Percentiles rank a stretch among this genome's conserved stretches.
These are phyloP conservation scores for Mycena galopus DNA, from an alignment of 768 basidiomycete genomes.

Conservation along the genomic window DNA sequence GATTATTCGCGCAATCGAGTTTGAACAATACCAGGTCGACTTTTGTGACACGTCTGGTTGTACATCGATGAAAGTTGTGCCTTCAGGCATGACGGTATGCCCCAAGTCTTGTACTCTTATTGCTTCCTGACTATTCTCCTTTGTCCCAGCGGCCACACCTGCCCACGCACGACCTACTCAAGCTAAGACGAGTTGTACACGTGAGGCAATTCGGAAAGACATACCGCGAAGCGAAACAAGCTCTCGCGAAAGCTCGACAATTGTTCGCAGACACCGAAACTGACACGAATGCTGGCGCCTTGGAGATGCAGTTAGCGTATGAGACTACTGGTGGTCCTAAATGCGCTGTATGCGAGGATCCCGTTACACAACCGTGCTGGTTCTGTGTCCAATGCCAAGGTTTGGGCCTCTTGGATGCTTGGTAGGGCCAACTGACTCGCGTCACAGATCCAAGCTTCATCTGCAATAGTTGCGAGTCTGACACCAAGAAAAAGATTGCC, in stretches of 20 bases:
- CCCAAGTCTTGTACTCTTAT: neutral
- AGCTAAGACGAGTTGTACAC: constrained; percentile 6
- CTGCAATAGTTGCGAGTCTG: constrained; percentile 26
- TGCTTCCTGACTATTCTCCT: neutral
- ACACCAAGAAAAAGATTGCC: constrained; percentile 27
- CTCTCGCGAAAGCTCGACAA: constrained; percentile 23
- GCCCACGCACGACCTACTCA: constrained; percentile 33
- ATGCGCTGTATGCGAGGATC: constrained; percentile 27
- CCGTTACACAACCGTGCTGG: constrained; percentile 37
- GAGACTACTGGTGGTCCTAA: neutral
- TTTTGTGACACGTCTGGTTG: constrained; percentile 26
- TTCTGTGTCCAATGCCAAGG: constrained; percentile 40
- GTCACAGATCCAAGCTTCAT: constrained; percentile 34
- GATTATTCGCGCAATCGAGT: neutral
- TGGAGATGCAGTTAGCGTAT: neutral
- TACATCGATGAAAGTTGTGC: constrained; percentile 23
- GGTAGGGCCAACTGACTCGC: neutral
- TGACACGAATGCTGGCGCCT: neutral
- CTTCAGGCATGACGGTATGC: constrained; percentile 31
- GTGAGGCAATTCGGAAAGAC: constrained; percentile 31
- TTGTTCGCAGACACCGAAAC: constrained; percentile 6
- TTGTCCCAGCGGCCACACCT: constrained; percentile 26
- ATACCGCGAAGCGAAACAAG: constrained; percentile 29
- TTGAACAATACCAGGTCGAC: constrained; percentile 12
- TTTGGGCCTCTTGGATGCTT: neutral